phyloP scores from a whole-genome alignment of 345 rosid species.

The Hibiscus trionum region DNA sequence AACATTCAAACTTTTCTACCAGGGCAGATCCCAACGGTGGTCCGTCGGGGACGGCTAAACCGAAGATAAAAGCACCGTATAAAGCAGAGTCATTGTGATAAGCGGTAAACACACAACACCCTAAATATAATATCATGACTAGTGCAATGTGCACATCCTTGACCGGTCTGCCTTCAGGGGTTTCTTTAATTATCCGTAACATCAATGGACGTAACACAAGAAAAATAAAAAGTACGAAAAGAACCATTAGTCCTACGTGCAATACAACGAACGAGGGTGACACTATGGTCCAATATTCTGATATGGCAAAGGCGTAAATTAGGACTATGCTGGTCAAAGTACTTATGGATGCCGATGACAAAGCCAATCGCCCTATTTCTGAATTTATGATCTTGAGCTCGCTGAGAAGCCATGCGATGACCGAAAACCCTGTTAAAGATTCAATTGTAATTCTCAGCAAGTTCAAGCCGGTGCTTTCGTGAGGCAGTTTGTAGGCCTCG shows the following conservation, averaged over 20 bases:
- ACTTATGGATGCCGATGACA: slow-evolving; percentile 32
- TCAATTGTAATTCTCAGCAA: neutral
- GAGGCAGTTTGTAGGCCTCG: no score
- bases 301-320: no score
- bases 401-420: slow-evolving; percentile 32
- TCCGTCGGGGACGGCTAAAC: slow-evolving; percentile 38
- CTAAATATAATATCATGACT: slow-evolving; percentile 26
- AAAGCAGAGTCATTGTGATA: slow-evolving; percentile 19
- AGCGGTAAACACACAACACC: slow-evolving; percentile 13
- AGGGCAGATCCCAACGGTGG: slow-evolving; percentile 45
- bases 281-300: no score
- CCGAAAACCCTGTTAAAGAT: slow-evolving; percentile 30
- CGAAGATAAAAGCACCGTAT: slow-evolving; percentile 34
- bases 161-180: slow-evolving; percentile 33
- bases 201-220: slow-evolving; percentile 17
- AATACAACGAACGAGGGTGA: no score
- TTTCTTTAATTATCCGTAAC: slow-evolving; percentile 18
- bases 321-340: neutral
- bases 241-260: no score
- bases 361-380: slow-evolving; percentile 36
- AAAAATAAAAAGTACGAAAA: no score
- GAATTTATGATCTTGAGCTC: slow-evolving; percentile 42
- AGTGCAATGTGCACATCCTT: slow-evolving; percentile 14
- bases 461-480: accelerated
- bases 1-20: slow-evolving; percentile 33